Conservation (phyloP, 495 filamentous ascomycete genomes). For the Bacidia gigantensis region DNA sequence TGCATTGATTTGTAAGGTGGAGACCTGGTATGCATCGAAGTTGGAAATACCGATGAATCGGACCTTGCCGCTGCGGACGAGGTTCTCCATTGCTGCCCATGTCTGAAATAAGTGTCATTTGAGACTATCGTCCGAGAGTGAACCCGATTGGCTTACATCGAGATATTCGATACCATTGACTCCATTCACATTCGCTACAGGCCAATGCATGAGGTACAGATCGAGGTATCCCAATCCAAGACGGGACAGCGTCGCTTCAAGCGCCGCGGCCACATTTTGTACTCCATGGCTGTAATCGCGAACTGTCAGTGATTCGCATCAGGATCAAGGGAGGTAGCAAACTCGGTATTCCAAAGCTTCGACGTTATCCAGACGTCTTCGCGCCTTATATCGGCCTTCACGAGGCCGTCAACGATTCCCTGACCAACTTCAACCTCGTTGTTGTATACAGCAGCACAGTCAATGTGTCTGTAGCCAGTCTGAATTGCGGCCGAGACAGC, state of each 20-base stretch:
- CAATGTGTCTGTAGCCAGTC: slow-evolving; percentile 54
- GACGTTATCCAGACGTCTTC: slow-evolving; percentile 58
- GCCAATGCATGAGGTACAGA: slow-evolving; percentile 60
- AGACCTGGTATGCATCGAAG: slow-evolving; percentile 34
- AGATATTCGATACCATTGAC: slow-evolving; percentile 12
- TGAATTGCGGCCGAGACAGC: slow-evolving; percentile 44
- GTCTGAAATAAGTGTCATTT: slow-evolving; percentile 6
- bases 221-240: slow-evolving; percentile 56
- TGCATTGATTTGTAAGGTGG: slow-evolving; percentile 26
- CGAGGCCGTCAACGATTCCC: slow-evolving; percentile 35
- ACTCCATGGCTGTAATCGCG: slow-evolving; percentile 28
- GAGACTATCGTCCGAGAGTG: not conserved
- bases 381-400: slow-evolving; percentile 41
- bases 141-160: slow-evolving; percentile 9
- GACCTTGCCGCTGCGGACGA: slow-evolving; percentile 40
- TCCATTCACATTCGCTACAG: slow-evolving; percentile 22
- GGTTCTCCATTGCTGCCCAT: slow-evolving; percentile 40
- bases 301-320: not conserved
- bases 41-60: slow-evolving; percentile 48
- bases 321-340: not conserved
- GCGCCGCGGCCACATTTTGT: slow-evolving; percentile 30
- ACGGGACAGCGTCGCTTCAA: slow-evolving; percentile 39
- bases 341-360: slow-evolving; percentile 51
- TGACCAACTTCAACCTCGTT: slow-evolving; percentile 51
- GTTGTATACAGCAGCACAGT: slow-evolving; percentile 55